A percentile compares a stretch with the other conserved stretches of the same genome.
These are phyloP conservation scores for Amphibolis antarctica DNA, from an alignment of 106 monocot genomes.

Conservation along the genomic window DNA sequence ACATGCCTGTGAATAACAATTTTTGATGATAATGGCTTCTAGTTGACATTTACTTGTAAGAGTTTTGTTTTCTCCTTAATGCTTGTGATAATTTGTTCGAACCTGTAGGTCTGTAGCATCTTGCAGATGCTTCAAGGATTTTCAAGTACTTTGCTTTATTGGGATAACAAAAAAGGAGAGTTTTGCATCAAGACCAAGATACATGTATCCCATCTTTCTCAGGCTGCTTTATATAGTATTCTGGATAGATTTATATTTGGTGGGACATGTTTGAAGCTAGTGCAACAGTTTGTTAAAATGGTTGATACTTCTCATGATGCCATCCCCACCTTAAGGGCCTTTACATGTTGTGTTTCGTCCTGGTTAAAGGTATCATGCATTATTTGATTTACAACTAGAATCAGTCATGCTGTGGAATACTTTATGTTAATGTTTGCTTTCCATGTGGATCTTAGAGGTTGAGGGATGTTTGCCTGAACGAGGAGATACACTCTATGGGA, in stretches of 20 bases:
- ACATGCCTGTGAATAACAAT: neutral
- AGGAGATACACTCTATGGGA: conserved; percentile 36
- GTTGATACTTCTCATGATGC: conserved; percentile 30
- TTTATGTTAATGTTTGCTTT: conserved; percentile 5
- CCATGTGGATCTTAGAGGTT: conserved; percentile 36
- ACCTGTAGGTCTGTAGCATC: conserved; percentile 43
- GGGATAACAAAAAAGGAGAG: conserved; percentile 26
- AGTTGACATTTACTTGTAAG: neutral
- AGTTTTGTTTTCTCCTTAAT: neutral
- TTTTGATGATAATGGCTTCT: neutral
- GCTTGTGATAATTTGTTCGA: neutral
- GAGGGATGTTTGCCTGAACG: conserved; percentile 46
- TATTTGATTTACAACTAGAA: neutral
- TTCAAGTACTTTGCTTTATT: conserved; percentile 46
- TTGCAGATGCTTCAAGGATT: conserved; percentile 87
- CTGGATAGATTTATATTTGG: conserved; percentile 49
- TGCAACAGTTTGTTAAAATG: conserved; percentile 58
- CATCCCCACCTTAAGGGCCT: conserved; percentile 61
- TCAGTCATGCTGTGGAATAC: neutral
- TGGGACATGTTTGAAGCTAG: conserved; percentile 66
- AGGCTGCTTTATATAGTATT: conserved; percentile 35
- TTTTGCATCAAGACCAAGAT: conserved; percentile 48
- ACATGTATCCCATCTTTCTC: conserved; percentile 57
- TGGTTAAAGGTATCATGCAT: conserved; percentile 62
- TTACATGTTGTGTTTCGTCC: conserved; percentile 50